Conservation (phyloP, 106 monocot genomes). For the Allium sativum region DNA sequence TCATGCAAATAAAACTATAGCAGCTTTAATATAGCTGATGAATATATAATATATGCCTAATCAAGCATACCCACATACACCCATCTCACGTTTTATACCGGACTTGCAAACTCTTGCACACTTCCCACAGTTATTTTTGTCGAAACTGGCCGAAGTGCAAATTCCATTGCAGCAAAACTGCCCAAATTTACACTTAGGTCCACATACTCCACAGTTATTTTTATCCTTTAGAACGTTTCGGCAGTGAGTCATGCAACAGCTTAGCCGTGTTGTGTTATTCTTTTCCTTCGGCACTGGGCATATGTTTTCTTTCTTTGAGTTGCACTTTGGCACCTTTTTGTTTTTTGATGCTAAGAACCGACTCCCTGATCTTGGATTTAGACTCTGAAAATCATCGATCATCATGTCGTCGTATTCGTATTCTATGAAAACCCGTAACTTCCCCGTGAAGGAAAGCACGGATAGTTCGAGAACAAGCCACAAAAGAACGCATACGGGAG, state of each 20-base stretch:
- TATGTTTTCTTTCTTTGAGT: neutral
- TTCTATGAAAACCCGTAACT: no score
- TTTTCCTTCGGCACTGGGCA: constrained; percentile 9
- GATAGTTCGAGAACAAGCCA: no score
- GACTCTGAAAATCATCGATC: constrained; percentile 4
- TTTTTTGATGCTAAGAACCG: constrained; percentile 8
- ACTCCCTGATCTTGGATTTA: constrained; percentile 22
- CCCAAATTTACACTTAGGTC: constrained; percentile 41
- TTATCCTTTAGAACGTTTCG: constrained; percentile 25
- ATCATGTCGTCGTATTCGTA: neutral
- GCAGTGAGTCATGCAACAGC: constrained; percentile 41
- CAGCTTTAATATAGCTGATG: no score
- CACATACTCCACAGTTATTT: constrained; percentile 55
- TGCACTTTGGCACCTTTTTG: constrained; percentile 21
- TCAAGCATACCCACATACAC: constrained; percentile 51
- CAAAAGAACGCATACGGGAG: no score
- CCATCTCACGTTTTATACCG: constrained; percentile 34
- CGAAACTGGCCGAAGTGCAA: constrained; percentile 41
- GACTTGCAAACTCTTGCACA: constrained; percentile 29
- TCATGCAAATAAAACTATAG: no score
- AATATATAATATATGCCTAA: neutral
- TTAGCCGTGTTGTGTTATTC: constrained; percentile 9
- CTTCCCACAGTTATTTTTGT: constrained; percentile 49
- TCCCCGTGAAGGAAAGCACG: no score
- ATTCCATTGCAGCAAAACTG: constrained; percentile 50